Evolutionary conservation across 2,329 filamentous ascomycete species (phyloP), one percentile per base, ranked within the genome.

Genomic region (Alternaria sp.): DNA sequence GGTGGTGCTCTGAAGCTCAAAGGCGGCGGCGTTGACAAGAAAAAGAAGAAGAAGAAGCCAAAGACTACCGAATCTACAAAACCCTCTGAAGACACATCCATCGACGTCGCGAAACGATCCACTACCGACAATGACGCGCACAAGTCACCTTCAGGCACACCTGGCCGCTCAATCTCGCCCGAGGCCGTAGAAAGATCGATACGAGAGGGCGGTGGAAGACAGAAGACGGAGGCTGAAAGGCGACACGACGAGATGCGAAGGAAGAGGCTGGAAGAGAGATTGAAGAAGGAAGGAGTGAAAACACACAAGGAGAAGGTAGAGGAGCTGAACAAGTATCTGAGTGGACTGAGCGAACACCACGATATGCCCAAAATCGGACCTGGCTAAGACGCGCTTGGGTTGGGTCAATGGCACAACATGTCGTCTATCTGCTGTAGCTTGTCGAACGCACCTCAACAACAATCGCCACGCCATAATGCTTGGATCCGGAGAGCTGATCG

Each of bases 231-330:
- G 64, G 88, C 94, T 1, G 93, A 99, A 81, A 84, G 85, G 68
- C 85, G 89, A 44, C 88, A 95, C 72, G 92, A 96, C 67, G 94
- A 98, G 81, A 85, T 87, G 70, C 88, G 90, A 78, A 86, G 88
- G 77, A 95, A 93, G 81, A 87, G 92, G 83, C 83, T 98, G 71
- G 88, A 95, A 70, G 90, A 97, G 72, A 85, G 93, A 63, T 82
- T 96, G 44, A 89, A 91, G 74, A 88, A 90, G 14, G 94, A 97
- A 76, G 90, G 96, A 16, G 87, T 94, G 68, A 98, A 97, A 84
- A 96, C 94, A 30, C 95, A 99, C 80, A 98, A 98, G 78, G 92
- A 99, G 82, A 89, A 93, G 11, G 94, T 99, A 43, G 94, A 98
- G 78, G 93, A 97, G 77, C 82, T 98, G 70, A 99, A 99, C 78